These are phyloP conservation scores for Malania oleifera DNA, from an alignment of 164 flowering plant genomes.

Conservation along the genomic window DNA sequence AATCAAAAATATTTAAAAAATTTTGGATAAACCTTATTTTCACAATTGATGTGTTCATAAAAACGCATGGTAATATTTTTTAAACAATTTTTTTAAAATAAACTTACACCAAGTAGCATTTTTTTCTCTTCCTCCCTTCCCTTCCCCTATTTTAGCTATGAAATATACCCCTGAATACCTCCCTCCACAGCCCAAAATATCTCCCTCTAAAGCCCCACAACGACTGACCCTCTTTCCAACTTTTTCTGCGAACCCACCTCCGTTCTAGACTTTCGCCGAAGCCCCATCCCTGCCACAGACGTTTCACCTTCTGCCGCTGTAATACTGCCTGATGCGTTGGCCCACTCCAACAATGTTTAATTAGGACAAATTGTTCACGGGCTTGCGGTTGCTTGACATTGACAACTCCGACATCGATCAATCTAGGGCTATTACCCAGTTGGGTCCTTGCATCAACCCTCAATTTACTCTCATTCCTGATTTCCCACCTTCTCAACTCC, in stretches of 20 bases:
- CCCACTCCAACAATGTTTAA: slow-evolving; percentile 29
- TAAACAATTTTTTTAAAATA: no score
- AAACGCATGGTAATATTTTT: no score
- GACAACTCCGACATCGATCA: slow-evolving; percentile 39
- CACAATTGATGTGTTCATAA: no score
- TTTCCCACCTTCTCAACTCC: slow-evolving; percentile 20
- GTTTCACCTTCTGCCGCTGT: slow-evolving; percentile 17
- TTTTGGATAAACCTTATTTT: no score
- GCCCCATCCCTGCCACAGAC: slow-evolving; percentile 52
- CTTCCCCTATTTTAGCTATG: slow-evolving; percentile 27
- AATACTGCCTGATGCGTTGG: slow-evolving; percentile 10
- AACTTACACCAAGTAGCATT: no score
- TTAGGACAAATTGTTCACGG: slow-evolving; percentile 68
- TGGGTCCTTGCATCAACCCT: slow-evolving; percentile 5
- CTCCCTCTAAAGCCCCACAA: slow-evolving; percentile 6
- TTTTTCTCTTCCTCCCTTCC: background rate
- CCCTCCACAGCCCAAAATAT: no score
- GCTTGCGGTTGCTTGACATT: slow-evolving; percentile 44
- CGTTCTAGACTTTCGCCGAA: slow-evolving; percentile 70
- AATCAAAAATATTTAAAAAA: no score
- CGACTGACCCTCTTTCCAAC: slow-evolving; percentile 4
- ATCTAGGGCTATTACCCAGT: slow-evolving; percentile 3
- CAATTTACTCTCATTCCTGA: slow-evolving; percentile 15
- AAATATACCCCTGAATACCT: slow-evolving; percentile 32
- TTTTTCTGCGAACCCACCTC: slow-evolving; percentile 74